phyloP scores from a whole-genome alignment of 75 land plant genomes.

The Selaginella moellendorffii region DNA sequence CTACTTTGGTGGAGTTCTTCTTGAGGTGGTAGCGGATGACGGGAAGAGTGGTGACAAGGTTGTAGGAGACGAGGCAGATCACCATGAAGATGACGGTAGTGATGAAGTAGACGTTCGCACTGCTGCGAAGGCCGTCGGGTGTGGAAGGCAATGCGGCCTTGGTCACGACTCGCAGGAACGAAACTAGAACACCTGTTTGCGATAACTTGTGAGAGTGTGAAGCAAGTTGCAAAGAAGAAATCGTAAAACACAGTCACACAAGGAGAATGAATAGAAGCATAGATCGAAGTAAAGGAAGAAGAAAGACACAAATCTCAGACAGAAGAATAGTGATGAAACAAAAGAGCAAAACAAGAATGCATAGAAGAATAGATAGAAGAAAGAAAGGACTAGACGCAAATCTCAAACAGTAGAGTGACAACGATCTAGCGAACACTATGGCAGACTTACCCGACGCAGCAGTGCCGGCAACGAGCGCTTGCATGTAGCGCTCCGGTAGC shows the following conservation, averaged over 20 bases:
- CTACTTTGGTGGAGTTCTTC: too few relatives aligned
- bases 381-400: not conserved
- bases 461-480: constrained; percentile 76
- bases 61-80: constrained; percentile 58
- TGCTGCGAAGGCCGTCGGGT: constrained; percentile 42
- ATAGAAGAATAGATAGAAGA: too few relatives aligned
- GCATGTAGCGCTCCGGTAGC: constrained; percentile 89
- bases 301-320: too few relatives aligned
- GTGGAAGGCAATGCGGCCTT: constrained; percentile 65
- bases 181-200: constrained; percentile 82
- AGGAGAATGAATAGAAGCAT: too few relatives aligned
- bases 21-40: constrained; percentile 46
- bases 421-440: not conserved
- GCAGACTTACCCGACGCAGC: constrained; percentile 67
- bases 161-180: constrained; percentile 57
- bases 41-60: constrained; percentile 59
- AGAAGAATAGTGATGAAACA: too few relatives aligned
- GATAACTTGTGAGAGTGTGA: too few relatives aligned
- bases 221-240: too few relatives aligned
- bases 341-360: too few relatives aligned
- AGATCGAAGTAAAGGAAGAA: not conserved
- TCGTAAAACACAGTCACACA: too few relatives aligned
- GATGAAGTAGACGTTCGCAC: constrained; percentile 78
- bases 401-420: not conserved
- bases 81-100: constrained; percentile 50